Evolutionary conservation across 331 rosid genomes (phyloP).

Genomic region (Erythrophleum ivorense): DNA sequence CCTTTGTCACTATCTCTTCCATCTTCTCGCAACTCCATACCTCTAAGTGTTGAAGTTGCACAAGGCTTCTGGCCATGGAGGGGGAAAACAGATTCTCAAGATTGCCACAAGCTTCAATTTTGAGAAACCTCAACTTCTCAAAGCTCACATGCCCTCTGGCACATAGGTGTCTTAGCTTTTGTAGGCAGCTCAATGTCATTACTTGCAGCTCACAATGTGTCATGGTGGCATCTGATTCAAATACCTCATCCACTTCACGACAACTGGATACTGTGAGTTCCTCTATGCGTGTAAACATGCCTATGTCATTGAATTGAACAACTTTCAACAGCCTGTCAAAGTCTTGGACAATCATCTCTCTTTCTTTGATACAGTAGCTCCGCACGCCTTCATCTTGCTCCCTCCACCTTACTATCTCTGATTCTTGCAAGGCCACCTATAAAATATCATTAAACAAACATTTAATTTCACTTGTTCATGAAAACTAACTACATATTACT

Average conservation of each 20-base stretch:
- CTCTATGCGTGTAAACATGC: not conserved
- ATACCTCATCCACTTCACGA: slow-evolving; percentile 13
- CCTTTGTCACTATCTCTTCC: slow-evolving; percentile 28
- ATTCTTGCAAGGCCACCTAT: not conserved
- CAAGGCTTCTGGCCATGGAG: no score
- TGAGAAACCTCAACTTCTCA: no score
- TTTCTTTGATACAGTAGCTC: not conserved
- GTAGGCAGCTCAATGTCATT: not conserved
- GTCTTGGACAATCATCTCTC: not conserved
- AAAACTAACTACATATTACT: no score
- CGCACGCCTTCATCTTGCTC: not conserved
- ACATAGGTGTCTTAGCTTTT: not conserved
- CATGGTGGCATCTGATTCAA: not conserved
- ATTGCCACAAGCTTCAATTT: no score
- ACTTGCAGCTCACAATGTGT: not conserved
- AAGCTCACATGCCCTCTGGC: no score
- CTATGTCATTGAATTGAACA: not conserved
- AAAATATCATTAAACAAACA: not conserved
- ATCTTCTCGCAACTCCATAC: rapidly evolving
- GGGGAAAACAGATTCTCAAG: no score
- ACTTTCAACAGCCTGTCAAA: not conserved
- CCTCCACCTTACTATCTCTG: not conserved
- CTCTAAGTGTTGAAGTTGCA: rapidly evolving
- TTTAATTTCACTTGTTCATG: no score
- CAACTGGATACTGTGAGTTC: not conserved